Percentiles rank a stretch among this genome's conserved stretches.
phyloP scores from a whole-genome alignment of 1,139 yeast genomes.

The Suhomyces maxii region DNA sequence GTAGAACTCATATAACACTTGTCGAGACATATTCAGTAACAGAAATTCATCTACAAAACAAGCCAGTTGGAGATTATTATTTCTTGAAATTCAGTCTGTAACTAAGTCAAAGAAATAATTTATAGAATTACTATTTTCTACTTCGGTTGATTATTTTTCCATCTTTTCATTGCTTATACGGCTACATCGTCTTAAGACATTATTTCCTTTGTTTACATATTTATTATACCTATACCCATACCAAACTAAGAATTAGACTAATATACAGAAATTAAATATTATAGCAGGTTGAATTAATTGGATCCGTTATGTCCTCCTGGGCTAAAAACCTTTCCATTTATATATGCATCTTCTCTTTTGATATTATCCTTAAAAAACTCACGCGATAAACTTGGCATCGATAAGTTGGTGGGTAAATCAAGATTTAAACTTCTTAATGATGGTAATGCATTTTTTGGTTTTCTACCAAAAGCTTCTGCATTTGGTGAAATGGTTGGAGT shows the following conservation, averaged over 20 bases:
- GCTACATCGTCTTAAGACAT: too few species aligned
- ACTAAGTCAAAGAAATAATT: too few species aligned
- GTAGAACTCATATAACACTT: too few species aligned
- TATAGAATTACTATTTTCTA: too few species aligned
- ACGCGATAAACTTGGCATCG: conserved; percentile 22
- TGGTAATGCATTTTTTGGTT: conserved; percentile 40
- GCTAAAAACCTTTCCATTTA: conserved; percentile 4
- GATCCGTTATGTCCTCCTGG: neutral
- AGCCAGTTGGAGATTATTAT: too few species aligned
- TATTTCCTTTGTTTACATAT: neutral
- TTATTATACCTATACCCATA: neutral
- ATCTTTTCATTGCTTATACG: too few species aligned
- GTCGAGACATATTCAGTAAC: too few species aligned
- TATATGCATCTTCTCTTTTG: conserved; percentile 10
- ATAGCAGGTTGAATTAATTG: neutral
- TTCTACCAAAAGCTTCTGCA: conserved; percentile 9
- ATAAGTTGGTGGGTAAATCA: conserved; percentile 46
- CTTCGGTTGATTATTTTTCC: too few species aligned
- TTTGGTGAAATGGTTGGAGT: conserved; percentile 7
- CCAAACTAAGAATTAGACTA: neutral
- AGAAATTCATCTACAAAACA: too few species aligned
- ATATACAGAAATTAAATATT: neutral
- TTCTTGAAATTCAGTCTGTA: too few species aligned
- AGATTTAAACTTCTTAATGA: conserved; percentile 52
- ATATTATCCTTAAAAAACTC: conserved; percentile 8